Evolutionary conservation across 2,329 filamentous ascomycete genomes (phyloP).

Genomic region (Macrophomina tecta): DNA sequence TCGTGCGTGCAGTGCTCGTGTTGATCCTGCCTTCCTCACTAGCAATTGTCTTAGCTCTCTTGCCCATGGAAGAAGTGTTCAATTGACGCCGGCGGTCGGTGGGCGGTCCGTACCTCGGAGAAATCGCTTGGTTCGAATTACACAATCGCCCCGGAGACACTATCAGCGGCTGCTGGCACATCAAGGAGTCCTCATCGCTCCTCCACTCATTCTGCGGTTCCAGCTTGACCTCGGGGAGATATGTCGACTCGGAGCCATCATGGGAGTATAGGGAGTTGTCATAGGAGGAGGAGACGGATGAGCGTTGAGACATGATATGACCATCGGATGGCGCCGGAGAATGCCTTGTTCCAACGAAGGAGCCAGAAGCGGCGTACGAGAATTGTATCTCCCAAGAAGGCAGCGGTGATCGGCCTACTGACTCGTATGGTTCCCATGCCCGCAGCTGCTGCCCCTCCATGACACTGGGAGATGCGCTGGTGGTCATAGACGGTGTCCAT

Average conservation of each 20-base stretch:
- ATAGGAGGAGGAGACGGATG: constrained; percentile 41
- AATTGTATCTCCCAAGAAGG: constrained; percentile 12
- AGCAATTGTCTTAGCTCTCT: constrained; percentile 2
- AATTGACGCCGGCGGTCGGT: neutral
- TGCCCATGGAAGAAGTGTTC: neutral
- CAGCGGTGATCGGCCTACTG: constrained; percentile 8
- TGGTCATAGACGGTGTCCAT: constrained; percentile 39
- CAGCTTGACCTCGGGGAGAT: constrained; percentile 37
- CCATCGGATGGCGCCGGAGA: constrained; percentile 27
- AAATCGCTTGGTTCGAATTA: constrained; percentile 19
- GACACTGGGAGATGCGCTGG: constrained; percentile 38
- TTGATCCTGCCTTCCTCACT: constrained; percentile 5
- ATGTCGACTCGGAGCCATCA: constrained; percentile 38
- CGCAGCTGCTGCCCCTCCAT: constrained; percentile 31
- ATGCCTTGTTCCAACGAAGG: neutral
- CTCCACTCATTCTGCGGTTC: constrained; percentile 38
- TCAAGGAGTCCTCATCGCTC: constrained; percentile 34
- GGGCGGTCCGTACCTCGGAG: constrained; percentile 1
- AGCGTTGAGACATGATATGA: constrained; percentile 38
- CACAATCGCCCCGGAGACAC: constrained; percentile 42
- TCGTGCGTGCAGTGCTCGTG: constrained; percentile 21
- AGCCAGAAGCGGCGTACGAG: constrained; percentile 4
- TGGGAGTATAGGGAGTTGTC: constrained; percentile 45
- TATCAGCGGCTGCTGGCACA: constrained; percentile 35
- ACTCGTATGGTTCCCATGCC: constrained; percentile 17